Conservation (phyloP, 306 rosid genomes). For the Phaseolus lunatus region DNA sequence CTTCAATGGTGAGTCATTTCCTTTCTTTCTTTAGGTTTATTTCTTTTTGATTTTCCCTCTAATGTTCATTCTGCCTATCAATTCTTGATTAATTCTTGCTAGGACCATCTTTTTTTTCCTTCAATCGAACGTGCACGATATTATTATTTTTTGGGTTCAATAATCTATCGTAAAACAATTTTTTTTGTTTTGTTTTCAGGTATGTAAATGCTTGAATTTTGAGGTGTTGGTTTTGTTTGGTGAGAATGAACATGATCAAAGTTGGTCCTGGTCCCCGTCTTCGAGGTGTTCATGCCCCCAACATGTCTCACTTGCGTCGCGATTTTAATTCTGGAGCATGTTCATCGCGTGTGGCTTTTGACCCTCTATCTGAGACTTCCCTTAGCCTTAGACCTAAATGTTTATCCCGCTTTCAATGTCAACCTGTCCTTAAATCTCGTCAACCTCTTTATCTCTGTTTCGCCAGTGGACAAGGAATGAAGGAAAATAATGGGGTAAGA, state of each 20-base stretch:
- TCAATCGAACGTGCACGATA: too few species aligned
- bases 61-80: background rate
- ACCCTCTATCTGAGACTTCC: slow-evolving; percentile 37
- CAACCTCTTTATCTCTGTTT: slow-evolving; percentile 55
- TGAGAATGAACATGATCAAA: slow-evolving; percentile 54
- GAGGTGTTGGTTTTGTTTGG: slow-evolving; percentile 18
- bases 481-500: slow-evolving; percentile 59
- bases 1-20: background rate
- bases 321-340: slow-evolving; percentile 37
- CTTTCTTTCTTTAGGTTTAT: too few species aligned
- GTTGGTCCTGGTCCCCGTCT: slow-evolving; percentile 48
- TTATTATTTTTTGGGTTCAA: too few species aligned
- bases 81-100: background rate
- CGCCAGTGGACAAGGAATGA: slow-evolving; percentile 64
- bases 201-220: slow-evolving; percentile 38
- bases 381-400: slow-evolving; percentile 12
- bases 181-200: slow-evolving; percentile 39
- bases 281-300: slow-evolving; percentile 37
- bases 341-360: slow-evolving; percentile 17
- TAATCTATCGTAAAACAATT: too few species aligned
- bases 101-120: too few species aligned
- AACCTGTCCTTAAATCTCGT: slow-evolving; percentile 47
- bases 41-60: background rate
- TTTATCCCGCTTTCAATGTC: slow-evolving; percentile 41
- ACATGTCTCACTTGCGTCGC: slow-evolving; percentile 2